Evolutionary conservation across 1,284 basidiomycete species (phyloP), one percentile per base, ranked within the genome.

Genomic region (Cryptococcus jaspeensis): DNA sequence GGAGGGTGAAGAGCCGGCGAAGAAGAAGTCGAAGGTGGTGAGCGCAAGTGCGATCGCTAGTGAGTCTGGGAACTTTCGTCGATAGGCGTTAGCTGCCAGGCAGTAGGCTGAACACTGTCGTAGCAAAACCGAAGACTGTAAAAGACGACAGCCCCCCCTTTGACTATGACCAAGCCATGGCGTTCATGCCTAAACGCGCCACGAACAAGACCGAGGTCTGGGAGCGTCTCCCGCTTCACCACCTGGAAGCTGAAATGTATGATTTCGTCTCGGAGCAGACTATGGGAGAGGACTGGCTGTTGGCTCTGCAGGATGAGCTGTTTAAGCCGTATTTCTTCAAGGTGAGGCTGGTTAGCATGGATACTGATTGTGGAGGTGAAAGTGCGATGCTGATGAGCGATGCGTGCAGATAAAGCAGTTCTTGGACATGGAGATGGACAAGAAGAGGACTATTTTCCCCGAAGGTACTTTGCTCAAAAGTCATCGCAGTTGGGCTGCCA

Each of bases 281-380:
- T 0, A 63, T 80, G 64, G 77, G 73, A 3, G 72, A 74, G 51
- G 78, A 79, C 54, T 80, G 78, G 78, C 66, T 79, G n/a, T 48
- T 77, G 35, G 78, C 72, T 8, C 59, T 80, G 6, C 74, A 76
- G 53, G 71, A 69, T 36, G 78, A 79, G 51, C 61, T 80, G 40
- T 71, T 63, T 18, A 77, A 77, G 62, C 70, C 72, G 3, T 75
- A 76, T 56, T 80, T 80, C 61, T 42, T 71, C 12, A 63, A 64
- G 22, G 76, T 77, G 55, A 59, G 69, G 28, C 28, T 32, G 16
- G 48, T 50, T 32, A 16, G 35, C 28, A 8, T n/a, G 23, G 7
- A 23, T 6, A 32, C 9, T 7, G 23, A 25, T 36, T n/a, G 38
- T 36, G 16, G 18, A 13, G 16, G 5, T 56, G 44, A 28, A 36